Evolutionary conservation across 345 rosid species (phyloP), one percentile per base, ranked within the genome.

Genomic region (Pelargonium nanum): DNA sequence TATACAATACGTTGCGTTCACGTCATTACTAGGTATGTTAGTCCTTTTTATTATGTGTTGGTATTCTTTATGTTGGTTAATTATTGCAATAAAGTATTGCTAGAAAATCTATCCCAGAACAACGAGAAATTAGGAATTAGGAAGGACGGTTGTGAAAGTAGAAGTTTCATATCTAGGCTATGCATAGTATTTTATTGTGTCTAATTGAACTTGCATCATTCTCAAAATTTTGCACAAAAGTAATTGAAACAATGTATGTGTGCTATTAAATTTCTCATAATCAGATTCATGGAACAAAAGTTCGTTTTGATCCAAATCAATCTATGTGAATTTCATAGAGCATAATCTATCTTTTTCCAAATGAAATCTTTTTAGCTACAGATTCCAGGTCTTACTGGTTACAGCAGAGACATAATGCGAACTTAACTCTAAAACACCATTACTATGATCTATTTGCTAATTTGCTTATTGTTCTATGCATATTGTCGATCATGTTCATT

Each of bases 1-100:
- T 76, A 70, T 82, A 69, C 90, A 82, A 58, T 93, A 93, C 32
- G 89, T 90, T 65, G 97, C 97, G 53, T 93, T 90, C 79, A 83
- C 95, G 50, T 85, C 97, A 57, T 79, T 75, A 65, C 69, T 93
- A 81, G 99, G 97, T 93, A 76, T 62, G 85, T 65, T 59, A 26
- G 22, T 26, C 68, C 26, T 34, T 17, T 40, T 40, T 12, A 40
- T 30, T 30, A 30, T 30, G 40, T 30, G 40, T 30, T 12, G 40
- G 4, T 30, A 6, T 30, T 30, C 4, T 40, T 7, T 15, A 6
- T 40, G 15, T 40, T 40, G 48, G 15, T 40, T 40, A 17, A 6
- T 30, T 30, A 12, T 6, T 30, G 40, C 40, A 12, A 12, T 30
- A 12, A 30, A 1, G 10, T 30, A 30, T 12, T 5, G 0, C 4